Evolutionary conservation across 768 basidiomycete genomes (phyloP), one percentile per base, ranked within the genome.

Genomic region (Pleurotus giganteus): DNA sequence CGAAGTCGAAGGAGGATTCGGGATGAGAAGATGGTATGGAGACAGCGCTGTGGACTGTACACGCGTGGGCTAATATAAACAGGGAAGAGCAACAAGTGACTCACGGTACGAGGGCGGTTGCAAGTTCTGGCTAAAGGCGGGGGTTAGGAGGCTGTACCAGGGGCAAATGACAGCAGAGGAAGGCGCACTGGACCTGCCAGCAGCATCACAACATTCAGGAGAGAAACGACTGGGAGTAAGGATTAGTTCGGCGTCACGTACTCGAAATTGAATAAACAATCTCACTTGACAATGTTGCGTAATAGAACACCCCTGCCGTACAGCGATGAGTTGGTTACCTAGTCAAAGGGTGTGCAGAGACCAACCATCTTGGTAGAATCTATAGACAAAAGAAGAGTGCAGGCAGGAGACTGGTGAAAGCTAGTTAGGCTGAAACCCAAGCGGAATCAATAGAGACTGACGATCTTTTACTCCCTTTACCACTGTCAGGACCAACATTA

Each of bases 21-120:
- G 13, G 53, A 27, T 23, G 53, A 54, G 44, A 54, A 31, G 32
- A 54, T 32, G 4, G 37, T 21, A 23, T 54, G 53, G 12, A 54
- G 41, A 12, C 27, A 23, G 4, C 41, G 43, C 19, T 54, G 53
- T 17, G 44, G 44, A 13, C 53, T 53, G 24, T 27, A 24, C 21
- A 23, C 3, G n/a, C 2, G 23, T n/a, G n/a, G n/a, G n/a, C n/a
- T n/a, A n/a, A n/a, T n/a, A n/a, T n/a, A n/a, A n/a, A n/a, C n/a
- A n/a, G n/a, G n/a, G n/a, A n/a, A n/a, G n/a, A n/a, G n/a, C n/a
- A n/a, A n/a, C n/a, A n/a, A n/a, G n/a, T n/a, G n/a, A n/a, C 34
- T 36, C n/a, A 36, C 34, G 34, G n/a, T 9, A 36, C 34, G 34
- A 36, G 34, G 34, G n/a, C n/a, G 34, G n/a, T 36, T 11, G 34